phyloP scores from a whole-genome alignment of 2,329 filamentous ascomycete species.

The Exophiala mesophila region DNA sequence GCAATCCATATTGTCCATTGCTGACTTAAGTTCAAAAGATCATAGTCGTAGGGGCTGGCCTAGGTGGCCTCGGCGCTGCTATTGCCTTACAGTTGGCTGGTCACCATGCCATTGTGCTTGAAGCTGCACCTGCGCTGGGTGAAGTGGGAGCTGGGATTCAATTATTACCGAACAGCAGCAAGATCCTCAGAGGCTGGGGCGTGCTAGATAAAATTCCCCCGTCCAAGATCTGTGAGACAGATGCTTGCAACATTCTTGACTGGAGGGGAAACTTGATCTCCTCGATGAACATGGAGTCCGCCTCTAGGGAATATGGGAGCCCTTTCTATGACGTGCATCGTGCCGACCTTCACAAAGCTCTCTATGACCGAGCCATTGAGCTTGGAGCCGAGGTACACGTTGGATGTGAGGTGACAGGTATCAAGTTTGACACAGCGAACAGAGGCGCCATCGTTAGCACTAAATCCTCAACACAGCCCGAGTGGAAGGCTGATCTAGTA shows the following conservation, averaged over 20 bases:
- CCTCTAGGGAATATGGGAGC: conserved; percentile 29
- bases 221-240: conserved; percentile 21
- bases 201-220: conserved; percentile 29
- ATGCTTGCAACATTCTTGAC: background rate
- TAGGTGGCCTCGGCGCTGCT: conserved; percentile 27
- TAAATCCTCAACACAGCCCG: conserved; percentile 14
- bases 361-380: conserved; percentile 26
- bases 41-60: conserved; percentile 29
- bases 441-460: background rate
- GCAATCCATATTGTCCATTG: no score
- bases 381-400: conserved; percentile 1
- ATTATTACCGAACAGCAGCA: conserved; percentile 35
- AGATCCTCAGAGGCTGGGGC: conserved; percentile 32
- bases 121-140: conserved; percentile 21
- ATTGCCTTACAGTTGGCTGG: conserved; percentile 25
- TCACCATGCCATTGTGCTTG: conserved; percentile 26
- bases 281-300: conserved; percentile 32
- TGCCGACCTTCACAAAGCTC: conserved; percentile 30
- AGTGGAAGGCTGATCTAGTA: conserved; percentile 36
- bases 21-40: conserved; percentile 14
- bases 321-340: conserved; percentile 31
- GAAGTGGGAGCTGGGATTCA: conserved; percentile 40
- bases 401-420: conserved; percentile 1
- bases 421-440: background rate
- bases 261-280: conserved; percentile 16